Conservation (phyloP, 2,329 filamentous ascomycete genomes). For the Aspergillus sp. region DNA sequence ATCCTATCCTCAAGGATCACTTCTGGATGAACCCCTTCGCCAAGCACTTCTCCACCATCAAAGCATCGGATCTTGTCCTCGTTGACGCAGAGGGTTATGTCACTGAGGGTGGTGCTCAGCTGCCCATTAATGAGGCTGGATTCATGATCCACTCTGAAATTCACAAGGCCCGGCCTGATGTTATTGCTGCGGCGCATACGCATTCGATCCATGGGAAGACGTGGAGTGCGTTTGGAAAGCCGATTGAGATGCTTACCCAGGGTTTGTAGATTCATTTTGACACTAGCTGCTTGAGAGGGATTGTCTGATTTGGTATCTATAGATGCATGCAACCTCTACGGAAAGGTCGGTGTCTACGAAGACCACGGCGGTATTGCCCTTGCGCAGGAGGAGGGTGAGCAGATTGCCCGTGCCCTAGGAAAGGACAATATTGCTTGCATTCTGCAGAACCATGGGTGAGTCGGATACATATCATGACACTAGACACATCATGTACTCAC, state of each 20-base stretch:
- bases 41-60: slow-evolving; percentile 46
- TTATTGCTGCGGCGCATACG: slow-evolving; percentile 60
- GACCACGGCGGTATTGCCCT: slow-evolving; percentile 46
- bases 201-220: slow-evolving; percentile 62
- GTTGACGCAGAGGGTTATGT: slow-evolving; percentile 45
- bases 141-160: slow-evolving; percentile 65
- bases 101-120: slow-evolving; percentile 43
- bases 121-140: slow-evolving; percentile 49
- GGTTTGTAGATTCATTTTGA: slow-evolving; percentile 42
- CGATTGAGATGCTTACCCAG: slow-evolving; percentile 61
- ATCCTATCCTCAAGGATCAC: slow-evolving; percentile 41
- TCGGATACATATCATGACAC: background rate
- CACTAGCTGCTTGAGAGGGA: background rate
- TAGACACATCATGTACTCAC: slow-evolving; percentile 5
- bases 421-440: slow-evolving; percentile 45
- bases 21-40: slow-evolving; percentile 46
- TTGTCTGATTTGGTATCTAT: background rate
- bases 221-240: slow-evolving; percentile 63
- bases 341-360: slow-evolving; percentile 41
- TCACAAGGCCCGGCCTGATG: slow-evolving; percentile 60
- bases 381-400: slow-evolving; percentile 42
- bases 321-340: slow-evolving; percentile 45
- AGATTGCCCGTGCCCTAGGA: slow-evolving; percentile 42
- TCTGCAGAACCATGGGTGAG: slow-evolving; percentile 45
- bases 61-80: slow-evolving; percentile 44